Evolutionary conservation across 2,329 filamentous ascomycete species (phyloP).

Genomic region (Aciculosporium take): DNA sequence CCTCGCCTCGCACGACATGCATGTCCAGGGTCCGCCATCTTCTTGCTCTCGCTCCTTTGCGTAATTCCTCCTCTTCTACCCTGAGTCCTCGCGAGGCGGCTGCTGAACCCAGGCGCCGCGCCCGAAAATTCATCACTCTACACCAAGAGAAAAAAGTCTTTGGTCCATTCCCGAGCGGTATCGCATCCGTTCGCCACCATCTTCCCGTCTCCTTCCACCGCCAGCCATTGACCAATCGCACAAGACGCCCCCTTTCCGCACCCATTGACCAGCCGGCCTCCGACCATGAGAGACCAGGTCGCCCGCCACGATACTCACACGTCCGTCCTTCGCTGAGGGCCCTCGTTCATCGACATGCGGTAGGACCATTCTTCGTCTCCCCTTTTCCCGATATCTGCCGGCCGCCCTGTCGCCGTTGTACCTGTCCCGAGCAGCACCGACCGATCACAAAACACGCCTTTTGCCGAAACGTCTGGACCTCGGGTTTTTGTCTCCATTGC

Average conservation of each 20-base stretch:
- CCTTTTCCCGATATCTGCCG: neutral
- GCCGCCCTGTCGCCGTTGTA: neutral
- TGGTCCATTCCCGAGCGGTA: neutral
- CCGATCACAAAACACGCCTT: too few relatives aligned
- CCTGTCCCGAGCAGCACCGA: too few relatives aligned
- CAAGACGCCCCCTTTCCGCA: too few relatives aligned
- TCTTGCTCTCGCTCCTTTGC: too few relatives aligned
- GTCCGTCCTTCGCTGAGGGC: constrained; percentile 4
- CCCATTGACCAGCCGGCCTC: neutral
- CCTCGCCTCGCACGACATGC: too few relatives aligned
- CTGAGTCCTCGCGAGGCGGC: too few relatives aligned
- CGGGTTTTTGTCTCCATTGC: neutral
- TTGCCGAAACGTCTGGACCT: too few relatives aligned
- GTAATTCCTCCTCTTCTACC: neutral
- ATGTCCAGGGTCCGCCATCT: too few relatives aligned
- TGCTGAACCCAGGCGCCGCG: neutral
- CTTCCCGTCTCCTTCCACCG: neutral
- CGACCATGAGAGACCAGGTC: constrained; percentile 3
- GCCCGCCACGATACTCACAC: constrained; percentile 1
- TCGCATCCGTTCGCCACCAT: neutral
- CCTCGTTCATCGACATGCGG: constrained; percentile 3
- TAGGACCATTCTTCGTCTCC: neutral
- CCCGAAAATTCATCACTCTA: neutral
- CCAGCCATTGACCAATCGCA: neutral
- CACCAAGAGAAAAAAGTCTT: too few relatives aligned